A percentile compares a stretch with the other conserved stretches of the same genome.
Evolutionary conservation across 75 land plant genomes (phyloP).

Genomic region (Larix kaempferi): DNA sequence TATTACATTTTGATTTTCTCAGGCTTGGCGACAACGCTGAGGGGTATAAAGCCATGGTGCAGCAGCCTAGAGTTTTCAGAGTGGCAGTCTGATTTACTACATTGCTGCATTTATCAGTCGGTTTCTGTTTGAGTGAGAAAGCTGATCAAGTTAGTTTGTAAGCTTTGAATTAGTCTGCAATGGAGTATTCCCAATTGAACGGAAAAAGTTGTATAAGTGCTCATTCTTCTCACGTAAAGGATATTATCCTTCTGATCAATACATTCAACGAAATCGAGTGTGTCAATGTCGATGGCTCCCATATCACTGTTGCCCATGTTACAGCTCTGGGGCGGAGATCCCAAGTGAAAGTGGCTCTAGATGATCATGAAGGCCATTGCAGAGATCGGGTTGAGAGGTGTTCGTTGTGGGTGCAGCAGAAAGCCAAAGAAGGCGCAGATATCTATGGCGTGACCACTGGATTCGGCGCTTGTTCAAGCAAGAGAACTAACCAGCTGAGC

Average conservation of each 20-base stretch:
- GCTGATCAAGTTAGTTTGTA: no score
- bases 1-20: no score
- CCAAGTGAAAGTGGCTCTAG: constrained; percentile 18
- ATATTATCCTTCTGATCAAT: constrained; percentile 5
- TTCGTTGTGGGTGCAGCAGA: constrained; percentile 21
- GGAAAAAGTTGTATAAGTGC: no score
- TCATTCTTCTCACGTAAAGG: not conserved
- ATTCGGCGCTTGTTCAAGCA: constrained; percentile 11
- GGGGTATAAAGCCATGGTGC: no score
- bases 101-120: no score
- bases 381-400: constrained; percentile 17
- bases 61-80: no score
- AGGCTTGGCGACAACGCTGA: no score
- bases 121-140: no score
- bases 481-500: constrained; percentile 14
- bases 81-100: no score
- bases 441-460: constrained; percentile 26
- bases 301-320: constrained; percentile 24
- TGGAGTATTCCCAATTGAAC: not conserved
- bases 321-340: constrained; percentile 26
- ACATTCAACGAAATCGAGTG: constrained; percentile 5
- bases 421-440: constrained; percentile 19
- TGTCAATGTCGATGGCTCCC: constrained; percentile 16
- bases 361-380: not conserved
- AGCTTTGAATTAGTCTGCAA: no score